These are phyloP conservation scores for Rhodotorula diobovata DNA, from an alignment of 768 basidiomycete genomes.

Conservation along the genomic window DNA sequence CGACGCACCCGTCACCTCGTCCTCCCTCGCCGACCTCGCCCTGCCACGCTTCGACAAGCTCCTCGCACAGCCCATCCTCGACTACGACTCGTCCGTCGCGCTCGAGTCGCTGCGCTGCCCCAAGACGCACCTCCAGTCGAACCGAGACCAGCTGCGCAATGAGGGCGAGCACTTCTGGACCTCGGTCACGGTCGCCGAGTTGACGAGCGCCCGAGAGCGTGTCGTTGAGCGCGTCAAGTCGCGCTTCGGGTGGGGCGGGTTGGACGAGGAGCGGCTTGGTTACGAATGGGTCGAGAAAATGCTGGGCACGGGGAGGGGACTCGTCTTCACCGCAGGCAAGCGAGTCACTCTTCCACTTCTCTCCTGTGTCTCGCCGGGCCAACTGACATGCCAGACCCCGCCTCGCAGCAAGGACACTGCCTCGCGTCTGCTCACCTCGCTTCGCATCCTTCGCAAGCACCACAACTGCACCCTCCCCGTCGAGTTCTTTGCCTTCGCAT, in stretches of 20 bases:
- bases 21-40: not conserved
- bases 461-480: constrained; percentile 47
- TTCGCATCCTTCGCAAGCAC: constrained; percentile 47
- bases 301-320: constrained; percentile 38
- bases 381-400: not conserved
- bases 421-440: constrained; percentile 45
- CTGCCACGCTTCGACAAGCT: constrained; percentile 41
- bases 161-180: constrained; percentile 47
- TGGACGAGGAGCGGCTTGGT: not conserved
- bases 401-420: constrained; percentile 46
- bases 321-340: constrained; percentile 51
- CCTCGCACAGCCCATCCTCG: constrained; percentile 44
- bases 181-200: constrained; percentile 38
- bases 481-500: constrained; percentile 50
- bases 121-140: constrained; percentile 45
- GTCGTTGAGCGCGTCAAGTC: constrained; percentile 45
- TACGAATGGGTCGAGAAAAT: not conserved
- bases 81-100: constrained; percentile 35
- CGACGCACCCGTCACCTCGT: too few species aligned
- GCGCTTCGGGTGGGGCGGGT: not conserved
- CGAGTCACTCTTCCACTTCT: constrained; percentile 33
- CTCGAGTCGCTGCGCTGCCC: constrained; percentile 46
- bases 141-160: constrained; percentile 48
- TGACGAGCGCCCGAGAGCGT: constrained; percentile 42
- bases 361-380: not conserved